Conservation (phyloP, 2,329 filamentous ascomycete genomes). For the Shiraia sp. region DNA sequence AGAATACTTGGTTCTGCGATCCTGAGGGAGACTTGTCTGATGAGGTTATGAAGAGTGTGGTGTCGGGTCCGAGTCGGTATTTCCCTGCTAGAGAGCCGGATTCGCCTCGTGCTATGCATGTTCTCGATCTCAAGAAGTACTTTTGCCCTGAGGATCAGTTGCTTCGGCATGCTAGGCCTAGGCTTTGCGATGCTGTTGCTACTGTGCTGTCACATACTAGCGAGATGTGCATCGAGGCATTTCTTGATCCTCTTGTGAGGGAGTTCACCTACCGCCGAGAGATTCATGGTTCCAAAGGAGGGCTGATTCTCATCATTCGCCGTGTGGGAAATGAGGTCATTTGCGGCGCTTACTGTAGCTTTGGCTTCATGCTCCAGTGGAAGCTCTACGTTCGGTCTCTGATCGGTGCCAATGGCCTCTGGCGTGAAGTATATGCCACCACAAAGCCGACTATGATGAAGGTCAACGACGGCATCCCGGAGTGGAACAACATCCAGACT, state of each 20-base stretch:
- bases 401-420: slow-evolving; percentile 13
- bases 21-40: slow-evolving; percentile 10
- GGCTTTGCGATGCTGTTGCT: slow-evolving; percentile 19
- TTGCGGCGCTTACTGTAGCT: slow-evolving; percentile 16
- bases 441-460: slow-evolving; percentile 4
- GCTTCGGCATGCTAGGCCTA: slow-evolving; percentile 6
- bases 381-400: slow-evolving; percentile 10
- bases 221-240: slow-evolving; percentile 11
- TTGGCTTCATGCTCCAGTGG: slow-evolving; percentile 18
- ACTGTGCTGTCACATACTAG: slow-evolving; percentile 18
- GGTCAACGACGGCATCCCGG: slow-evolving; percentile 2
- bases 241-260: slow-evolving; percentile 10
- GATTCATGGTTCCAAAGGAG: slow-evolving; percentile 3
- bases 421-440: slow-evolving; percentile 18
- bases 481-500: slow-evolving; percentile 12
- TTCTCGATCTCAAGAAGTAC: slow-evolving; percentile 9
- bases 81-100: not conserved
- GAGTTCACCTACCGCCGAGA: slow-evolving; percentile 20
- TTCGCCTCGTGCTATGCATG: slow-evolving; percentile 11
- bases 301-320: slow-evolving; percentile 6
- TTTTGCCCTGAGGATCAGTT: not conserved
- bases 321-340: slow-evolving; percentile 11
- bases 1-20: slow-evolving; percentile 7
- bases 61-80: not conserved
- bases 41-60: slow-evolving; percentile 2